Base-by-base conservation (phyloP, 352 stramenopile species). In the Aphanomyces stellatus region DNA sequence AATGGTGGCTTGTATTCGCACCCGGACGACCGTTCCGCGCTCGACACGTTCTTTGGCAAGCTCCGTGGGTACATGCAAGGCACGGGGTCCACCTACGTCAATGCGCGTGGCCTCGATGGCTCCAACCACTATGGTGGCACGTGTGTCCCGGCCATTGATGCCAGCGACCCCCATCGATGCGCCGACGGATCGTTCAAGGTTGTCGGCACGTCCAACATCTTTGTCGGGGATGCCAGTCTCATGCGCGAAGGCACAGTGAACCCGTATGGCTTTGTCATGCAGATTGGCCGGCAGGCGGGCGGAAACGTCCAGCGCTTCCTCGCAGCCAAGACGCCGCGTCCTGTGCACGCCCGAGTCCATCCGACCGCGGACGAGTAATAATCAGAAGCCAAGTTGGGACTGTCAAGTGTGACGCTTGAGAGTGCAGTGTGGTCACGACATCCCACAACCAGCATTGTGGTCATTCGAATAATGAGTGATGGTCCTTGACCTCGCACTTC, bases 201-300 rank as follows among this genome's bases (percentile, higher is more conserved):
- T 3, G 24, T 88, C 17, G 82, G 81, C 25, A 88, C 80, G 4
- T 78, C 51, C 65, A 90, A 92, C 72, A 73, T 89, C 28, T 90
- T 86, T 51, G 70, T 92, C 19, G 74, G 71, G 0, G 81, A 92
- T 49, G 82, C 71, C 7, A 84, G 71, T 27, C 71, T 77, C 8
- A 87, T 87, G 81, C 69, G 71, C 4, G 80, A 88, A 5, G 83
- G 81, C 7, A 88, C 81, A 0, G 74, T 81, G 25, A 88, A 87
- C 66, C 82, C 80, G 53, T 89, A 87, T 69, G 80, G 76, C n/a
- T 89, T 88, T 53, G 72, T 88, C 62, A 90, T 86, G 80, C 88
- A 92, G 71, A 75, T 81, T 15, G 81, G 81, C 3, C 71, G 73
- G 4, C 77, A 90, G 42, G 78, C 74, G 24, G 81, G 42, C 4